Evolutionary conservation across 495 filamentous ascomycete species (phyloP).

Genomic region (Copromyces sp.): DNA sequence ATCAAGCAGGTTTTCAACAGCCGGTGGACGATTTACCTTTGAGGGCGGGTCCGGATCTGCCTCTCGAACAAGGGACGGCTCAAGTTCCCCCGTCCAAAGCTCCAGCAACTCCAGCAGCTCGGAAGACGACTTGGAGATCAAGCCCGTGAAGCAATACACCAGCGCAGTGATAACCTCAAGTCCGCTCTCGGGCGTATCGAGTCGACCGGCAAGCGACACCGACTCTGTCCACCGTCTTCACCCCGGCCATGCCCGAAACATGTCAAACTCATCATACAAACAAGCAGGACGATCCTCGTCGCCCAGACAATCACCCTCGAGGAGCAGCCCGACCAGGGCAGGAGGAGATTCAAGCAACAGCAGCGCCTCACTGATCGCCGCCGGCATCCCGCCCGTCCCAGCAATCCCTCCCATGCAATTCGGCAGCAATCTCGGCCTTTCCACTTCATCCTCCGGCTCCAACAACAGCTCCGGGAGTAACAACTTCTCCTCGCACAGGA

Average conservation of each 20-base stretch:
- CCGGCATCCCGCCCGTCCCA: constrained; percentile 22
- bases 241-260: constrained; percentile 18
- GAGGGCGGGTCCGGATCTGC: not conserved
- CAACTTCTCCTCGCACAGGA: not conserved
- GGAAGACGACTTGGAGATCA: constrained; percentile 27
- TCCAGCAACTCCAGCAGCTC: constrained; percentile 26
- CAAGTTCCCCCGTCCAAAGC: constrained; percentile 15
- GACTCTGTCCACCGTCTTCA: constrained; percentile 20
- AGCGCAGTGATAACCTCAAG: not conserved
- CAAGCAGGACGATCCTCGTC: not conserved
- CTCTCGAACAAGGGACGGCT: constrained; percentile 1
- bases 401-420: constrained; percentile 17
- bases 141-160: constrained; percentile 8
- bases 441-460: not conserved
- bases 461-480: not conserved
- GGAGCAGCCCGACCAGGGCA: not conserved
- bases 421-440: not conserved
- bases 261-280: constrained; percentile 16
- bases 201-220: constrained; percentile 9
- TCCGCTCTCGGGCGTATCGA: not conserved
- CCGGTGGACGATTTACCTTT: constrained; percentile 2
- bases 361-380: constrained; percentile 1
- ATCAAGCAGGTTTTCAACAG: constrained; percentile 18
- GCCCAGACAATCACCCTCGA: constrained; percentile 4
- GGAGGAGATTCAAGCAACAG: constrained; percentile 1